Evolutionary conservation across 2,329 filamentous ascomycete genomes (phyloP).

Genomic region (Aspergillus puulaauensis): DNA sequence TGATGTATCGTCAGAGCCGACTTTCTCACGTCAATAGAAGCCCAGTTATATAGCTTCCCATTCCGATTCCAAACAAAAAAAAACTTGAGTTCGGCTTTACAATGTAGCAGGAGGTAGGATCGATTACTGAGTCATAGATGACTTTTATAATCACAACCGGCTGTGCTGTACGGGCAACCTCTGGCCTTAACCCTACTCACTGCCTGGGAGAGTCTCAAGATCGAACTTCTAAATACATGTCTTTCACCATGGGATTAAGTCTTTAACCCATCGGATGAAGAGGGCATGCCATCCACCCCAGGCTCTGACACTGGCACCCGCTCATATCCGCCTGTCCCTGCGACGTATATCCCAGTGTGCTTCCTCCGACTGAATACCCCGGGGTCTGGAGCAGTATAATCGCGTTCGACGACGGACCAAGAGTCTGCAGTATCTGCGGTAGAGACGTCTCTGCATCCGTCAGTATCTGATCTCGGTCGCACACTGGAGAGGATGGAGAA

Average conservation of each 20-base stretch:
- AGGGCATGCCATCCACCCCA: constrained; percentile 7
- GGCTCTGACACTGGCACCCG: neutral
- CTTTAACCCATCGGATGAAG: constrained; percentile 1
- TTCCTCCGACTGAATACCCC: neutral
- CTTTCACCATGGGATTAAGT: too few relatives aligned
- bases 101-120: too few relatives aligned
- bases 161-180: too few relatives aligned
- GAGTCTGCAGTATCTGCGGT: constrained; percentile 20
- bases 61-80: too few relatives aligned
- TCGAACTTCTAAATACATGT: neutral
- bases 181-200: neutral
- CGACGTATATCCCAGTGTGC: neutral
- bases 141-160: neutral
- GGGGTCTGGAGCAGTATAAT: constrained; percentile 17
- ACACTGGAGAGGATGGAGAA: neutral
- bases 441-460: constrained; percentile 15
- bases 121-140: too few relatives aligned
- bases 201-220: neutral
- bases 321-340: neutral
- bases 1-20: too few relatives aligned
- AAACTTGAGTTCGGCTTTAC: too few relatives aligned
- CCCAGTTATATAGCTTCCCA: too few relatives aligned
- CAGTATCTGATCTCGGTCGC: neutral
- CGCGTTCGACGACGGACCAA: constrained; percentile 14
- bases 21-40: too few relatives aligned